Conservation (phyloP, 1,284 basidiomycete genomes). For the Flammula alnicola region DNA sequence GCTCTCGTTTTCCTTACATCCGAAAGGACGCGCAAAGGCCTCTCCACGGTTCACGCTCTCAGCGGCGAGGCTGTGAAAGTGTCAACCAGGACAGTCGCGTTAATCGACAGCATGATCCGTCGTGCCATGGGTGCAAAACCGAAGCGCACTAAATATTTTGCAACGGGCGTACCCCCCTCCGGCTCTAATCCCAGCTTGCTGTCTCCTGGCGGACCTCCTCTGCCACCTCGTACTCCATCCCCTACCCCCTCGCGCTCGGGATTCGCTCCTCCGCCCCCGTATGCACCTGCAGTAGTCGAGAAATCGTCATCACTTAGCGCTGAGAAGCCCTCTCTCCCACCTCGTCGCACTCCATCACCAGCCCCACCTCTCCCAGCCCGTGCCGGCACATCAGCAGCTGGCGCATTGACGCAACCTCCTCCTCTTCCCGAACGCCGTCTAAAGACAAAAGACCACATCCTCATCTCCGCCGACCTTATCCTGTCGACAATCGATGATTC, state of each 20-base stretch:
- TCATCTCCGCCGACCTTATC: conserved; percentile 76
- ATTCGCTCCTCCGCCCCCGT: conserved; percentile 29
- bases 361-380: conserved; percentile 33
- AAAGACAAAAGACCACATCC: conserved; percentile 50
- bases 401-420: conserved; percentile 8
- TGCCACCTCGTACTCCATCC: conserved; percentile 29
- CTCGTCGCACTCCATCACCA: conserved; percentile 38
- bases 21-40: conserved; percentile 58
- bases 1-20: conserved; percentile 68
- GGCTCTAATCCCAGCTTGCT: conserved; percentile 18
- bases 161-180: conserved; percentile 10
- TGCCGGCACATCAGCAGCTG: conserved; percentile 23
- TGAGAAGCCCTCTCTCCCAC: conserved; percentile 43
- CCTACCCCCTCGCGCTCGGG: conserved; percentile 18
- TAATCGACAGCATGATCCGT: conserved; percentile 67
- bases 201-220: conserved; percentile 13
- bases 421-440: conserved; percentile 36
- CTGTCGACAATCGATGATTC: conserved; percentile 74
- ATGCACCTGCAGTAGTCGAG: conserved; percentile 15
- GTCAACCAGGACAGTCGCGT: conserved; percentile 63
- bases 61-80: conserved; percentile 71
- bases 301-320: conserved; percentile 12
- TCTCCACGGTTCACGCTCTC: conserved; percentile 64
- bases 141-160: conserved; percentile 31
- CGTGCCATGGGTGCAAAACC: conserved; percentile 46